These are phyloP conservation scores for Xylariales sp. DNA, from an alignment of 2,329 filamentous ascomycete species.

Conservation along the genomic window DNA sequence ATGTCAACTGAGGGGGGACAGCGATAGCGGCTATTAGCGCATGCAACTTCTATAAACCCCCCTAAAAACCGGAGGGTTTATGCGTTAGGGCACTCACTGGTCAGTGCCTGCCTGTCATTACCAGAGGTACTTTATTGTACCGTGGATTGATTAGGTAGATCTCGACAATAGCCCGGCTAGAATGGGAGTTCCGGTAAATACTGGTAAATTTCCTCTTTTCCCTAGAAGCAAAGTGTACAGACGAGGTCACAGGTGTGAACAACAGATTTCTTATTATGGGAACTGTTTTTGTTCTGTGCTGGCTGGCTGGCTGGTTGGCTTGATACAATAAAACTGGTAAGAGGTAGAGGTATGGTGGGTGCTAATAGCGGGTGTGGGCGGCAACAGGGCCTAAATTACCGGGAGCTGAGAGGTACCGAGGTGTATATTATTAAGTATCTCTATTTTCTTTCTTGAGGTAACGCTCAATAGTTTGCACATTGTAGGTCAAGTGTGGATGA, in stretches of 20 bases:
- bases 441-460: background rate
- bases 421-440: background rate
- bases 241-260: too few species aligned
- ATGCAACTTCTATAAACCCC: background rate
- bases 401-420: background rate
- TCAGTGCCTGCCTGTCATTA: background rate
- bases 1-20: background rate
- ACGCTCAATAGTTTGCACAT: background rate
- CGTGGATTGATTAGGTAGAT: too few species aligned
- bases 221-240: too few species aligned
- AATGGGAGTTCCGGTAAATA: too few species aligned
- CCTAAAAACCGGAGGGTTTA: background rate
- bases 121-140: too few species aligned
- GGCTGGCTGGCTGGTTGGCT: background rate
- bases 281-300: too few species aligned
- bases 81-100: background rate
- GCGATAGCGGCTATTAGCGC: background rate
- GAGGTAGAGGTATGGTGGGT: background rate
- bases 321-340: background rate
- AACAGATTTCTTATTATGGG: too few species aligned
- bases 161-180: too few species aligned
- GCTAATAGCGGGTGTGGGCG: constrained; percentile 7
- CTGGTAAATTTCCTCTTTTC: too few species aligned
- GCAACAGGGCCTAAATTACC: constrained; percentile 20
- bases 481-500: too few species aligned